Base-by-base conservation (phyloP, 208 protist species). In the Leishmania major region DNA sequence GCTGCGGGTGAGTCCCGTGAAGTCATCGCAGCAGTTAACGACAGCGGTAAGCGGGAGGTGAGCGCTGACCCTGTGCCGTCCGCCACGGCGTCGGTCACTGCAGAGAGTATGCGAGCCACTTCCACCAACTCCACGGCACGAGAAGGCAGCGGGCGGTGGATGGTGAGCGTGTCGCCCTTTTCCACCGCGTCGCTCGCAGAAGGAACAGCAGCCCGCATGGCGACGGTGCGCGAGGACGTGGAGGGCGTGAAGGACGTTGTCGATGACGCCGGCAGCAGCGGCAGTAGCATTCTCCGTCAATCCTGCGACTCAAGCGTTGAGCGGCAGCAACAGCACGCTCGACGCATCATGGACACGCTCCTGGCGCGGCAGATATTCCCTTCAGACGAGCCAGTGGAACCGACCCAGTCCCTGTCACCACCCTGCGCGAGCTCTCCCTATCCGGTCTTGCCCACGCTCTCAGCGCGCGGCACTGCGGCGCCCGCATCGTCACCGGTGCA, bases 111-210 rank as follows among this genome's bases (percentile, higher is more conserved):
- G 73, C 51, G 19, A 35, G 37, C 53, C 17, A 37, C 62, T 40
- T 40, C 64, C 45, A 31, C 19, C 28, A 75, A 37, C 31, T 80
- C 83, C 35, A 59, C 74, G 0, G 57, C 77, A 28, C 76, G 79
- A 4, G 77, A 88, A 78, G 77, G 67, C 15, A 79, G 84, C 19
- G 67, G 37, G 57, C 83, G 74, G 17, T 86, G 77, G 40, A 35
- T 86, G 78, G 83, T 86, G 60, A 86, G 83, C 60, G 73, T 86
- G 40, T 86, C 83, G 7, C 83, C 83, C 37, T 86, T 86, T 45
- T 86, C 83, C 77, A 80, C 83, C 3, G 74, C 83, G 1, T 86
- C 83, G 37, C 59, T 19, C n/a, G 62, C 57, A 62, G 31, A 51
- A 40, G 45, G 35, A 35, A 57, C 51, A 11, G 73, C 13, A n/a